Evolutionary conservation across 2,329 filamentous ascomycete species (phyloP), one percentile per base, ranked within the genome.

Genomic region (Dothistroma pini): DNA sequence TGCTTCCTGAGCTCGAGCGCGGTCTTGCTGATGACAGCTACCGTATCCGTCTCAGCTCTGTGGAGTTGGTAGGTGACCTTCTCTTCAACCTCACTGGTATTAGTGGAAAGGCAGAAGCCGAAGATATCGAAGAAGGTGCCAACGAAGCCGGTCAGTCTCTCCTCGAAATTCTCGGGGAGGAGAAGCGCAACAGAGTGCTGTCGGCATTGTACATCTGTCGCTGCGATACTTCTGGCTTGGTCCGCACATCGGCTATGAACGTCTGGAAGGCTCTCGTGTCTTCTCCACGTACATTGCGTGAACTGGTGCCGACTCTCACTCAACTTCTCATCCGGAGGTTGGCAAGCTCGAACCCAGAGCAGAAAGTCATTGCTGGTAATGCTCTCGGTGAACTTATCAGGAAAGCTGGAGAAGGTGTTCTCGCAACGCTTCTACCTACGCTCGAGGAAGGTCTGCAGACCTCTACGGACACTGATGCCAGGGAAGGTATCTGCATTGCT

Each of bases 181-280:
- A 97, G 75, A 96, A 93, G 78, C 89, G 95, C 62, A 96, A 99
- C 83, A 96, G 93, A 78, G 93, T 99, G 25, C 83, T 99, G 21
- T 97, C 95, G n/a, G 91, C 93, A 6, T 83, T 99, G 54, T 99
- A 97, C 75, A 96, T 99, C 66, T 97, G 95, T 78, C 90, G 96
- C 65, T 96, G 92, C 79, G 95, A 99, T 81, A 99, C 96, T 34
- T 93, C 95, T 62, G 90, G 89, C 57, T 83, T 96, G 60, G 95
- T 99, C 58, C 91, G 93, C 62, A 87, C 89, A 54, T 93, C 93
- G 48, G 93, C 96, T 34, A 88, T 97, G 72, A 86, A 86, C 68
- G 93, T 99, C 53, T 99, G 95, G 95, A 99, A 99, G 80, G 93
- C 93, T 62, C 82, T 97, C 71, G 95, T 99, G 52, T 90, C 93